Evolutionary conservation across 2,329 filamentous ascomycete genomes (phyloP), one percentile per base, ranked within the genome.

Genomic region (Pyricularia sp.): DNA sequence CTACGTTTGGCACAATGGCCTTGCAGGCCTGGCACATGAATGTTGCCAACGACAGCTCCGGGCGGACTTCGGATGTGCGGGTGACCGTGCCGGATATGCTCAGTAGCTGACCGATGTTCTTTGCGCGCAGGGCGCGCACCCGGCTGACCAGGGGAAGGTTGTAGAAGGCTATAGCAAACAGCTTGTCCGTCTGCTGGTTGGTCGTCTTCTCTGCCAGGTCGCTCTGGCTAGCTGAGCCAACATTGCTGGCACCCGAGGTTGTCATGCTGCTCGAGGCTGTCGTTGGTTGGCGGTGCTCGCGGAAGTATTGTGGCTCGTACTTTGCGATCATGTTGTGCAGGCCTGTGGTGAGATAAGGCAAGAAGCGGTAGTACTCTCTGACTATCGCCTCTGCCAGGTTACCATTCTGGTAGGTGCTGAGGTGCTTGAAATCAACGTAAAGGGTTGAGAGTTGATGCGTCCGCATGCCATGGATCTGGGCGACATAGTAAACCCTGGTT

Each of bases 41-140:
- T 0, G 95, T 97, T 6, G 92, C 95, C 26, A 97, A 84, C 2
- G 93, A 96, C 70, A 99, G 81, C 79, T 99, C 95, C 0, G 95
- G 95, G 42, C 95, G 88, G 28, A 99, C 95, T 83, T 99, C 95
- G 11, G 95, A 99, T 6, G 95, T 99, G 77, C 95, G 88, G 0
- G 95, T 99, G 31, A 97, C 94, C 0, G 95, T 99, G 65, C 95
- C 95, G 9, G 95, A 99, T 73, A 99, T 97, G 12, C 95, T 97
- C 6, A 97, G 87, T 63, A 99, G 86, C 76, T 94, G 92, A 68
- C 95, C 95, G 74, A 99, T 96, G 73, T 97, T 94, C 71, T 88
- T 86, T 30, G 95, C 97, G 36, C 95, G 90, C 71, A 99, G 83
- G 74, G 93, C 90, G 70, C 94, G 91, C 69, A 97, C 88, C 72